Conservation (phyloP, 148 eudicot genomes). For the Heliosperma pusillum region DNA sequence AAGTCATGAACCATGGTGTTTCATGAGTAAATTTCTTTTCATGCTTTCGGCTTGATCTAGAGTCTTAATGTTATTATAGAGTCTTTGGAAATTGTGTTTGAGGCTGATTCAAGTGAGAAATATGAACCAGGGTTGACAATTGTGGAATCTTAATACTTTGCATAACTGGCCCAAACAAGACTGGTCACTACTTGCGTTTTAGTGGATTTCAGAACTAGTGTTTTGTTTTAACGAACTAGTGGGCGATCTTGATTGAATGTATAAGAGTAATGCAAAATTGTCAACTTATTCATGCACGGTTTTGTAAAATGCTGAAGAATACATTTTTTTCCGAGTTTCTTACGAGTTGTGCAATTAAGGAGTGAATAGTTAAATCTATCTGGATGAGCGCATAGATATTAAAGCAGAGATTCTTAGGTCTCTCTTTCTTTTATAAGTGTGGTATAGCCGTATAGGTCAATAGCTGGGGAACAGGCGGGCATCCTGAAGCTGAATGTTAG, state of each 20-base stretch:
- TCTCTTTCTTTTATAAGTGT: not conserved
- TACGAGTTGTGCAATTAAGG: not conserved
- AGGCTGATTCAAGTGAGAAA: not conserved
- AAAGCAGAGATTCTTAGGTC: not conserved
- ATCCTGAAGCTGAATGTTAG: not conserved
- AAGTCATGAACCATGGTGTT: conserved; percentile 10
- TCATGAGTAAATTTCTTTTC: not conserved
- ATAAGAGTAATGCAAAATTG: not conserved
- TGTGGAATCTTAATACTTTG: not conserved
- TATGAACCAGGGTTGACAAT: not conserved
- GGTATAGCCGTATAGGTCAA: too few species aligned
- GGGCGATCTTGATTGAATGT: not conserved
- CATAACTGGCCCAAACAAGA: not conserved
- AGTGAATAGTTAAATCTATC: conserved; percentile 3
- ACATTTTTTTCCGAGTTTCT: not conserved
- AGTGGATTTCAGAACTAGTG: not conserved
- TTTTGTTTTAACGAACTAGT: not conserved
- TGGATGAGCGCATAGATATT: not conserved
- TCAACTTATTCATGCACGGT: not conserved
- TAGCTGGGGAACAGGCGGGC: not conserved
- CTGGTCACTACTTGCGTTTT: not conserved
- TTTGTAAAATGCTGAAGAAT: not conserved
- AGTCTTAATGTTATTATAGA: not conserved
- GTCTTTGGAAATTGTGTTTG: not conserved
- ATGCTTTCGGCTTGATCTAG: not conserved